A percentile compares a stretch with the other conserved stretches of the same genome.
phyloP scores from a whole-genome alignment of 805 yeast species.

The Saccharomyces mikatae region DNA sequence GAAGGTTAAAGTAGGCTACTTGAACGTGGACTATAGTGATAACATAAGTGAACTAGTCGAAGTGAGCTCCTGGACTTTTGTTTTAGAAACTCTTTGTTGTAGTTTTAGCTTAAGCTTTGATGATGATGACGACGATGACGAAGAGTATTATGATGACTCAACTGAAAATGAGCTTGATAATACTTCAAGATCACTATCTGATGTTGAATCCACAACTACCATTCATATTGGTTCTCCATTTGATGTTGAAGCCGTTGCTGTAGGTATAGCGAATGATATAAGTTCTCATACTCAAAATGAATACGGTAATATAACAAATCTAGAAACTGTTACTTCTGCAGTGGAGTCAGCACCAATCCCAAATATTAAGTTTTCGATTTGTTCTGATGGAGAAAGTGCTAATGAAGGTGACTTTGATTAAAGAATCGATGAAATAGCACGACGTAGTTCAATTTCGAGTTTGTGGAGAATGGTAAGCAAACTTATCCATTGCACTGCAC shows the following conservation, averaged over 20 bases:
- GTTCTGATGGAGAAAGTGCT: not conserved
- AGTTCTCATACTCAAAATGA: too few relatives aligned
- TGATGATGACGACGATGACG: slow-evolving; percentile 22
- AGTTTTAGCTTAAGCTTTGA: slow-evolving; percentile 26
- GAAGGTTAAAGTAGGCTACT: slow-evolving; percentile 28
- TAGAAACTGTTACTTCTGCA: not conserved
- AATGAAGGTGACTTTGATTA: not conserved
- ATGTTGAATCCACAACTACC: slow-evolving; percentile 10
- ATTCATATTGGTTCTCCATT: slow-evolving; percentile 8
- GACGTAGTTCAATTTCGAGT: not conserved
- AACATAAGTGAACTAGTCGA: slow-evolving; percentile 25
- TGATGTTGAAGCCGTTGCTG: not conserved
- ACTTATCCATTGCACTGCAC: not conserved
- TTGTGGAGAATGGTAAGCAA: not conserved
- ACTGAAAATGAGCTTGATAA: not conserved
- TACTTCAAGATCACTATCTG: not conserved
- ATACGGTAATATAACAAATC: not conserved
- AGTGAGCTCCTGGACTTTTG: slow-evolving; percentile 21
- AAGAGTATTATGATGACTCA: slow-evolving; percentile 4
- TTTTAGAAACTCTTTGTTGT: slow-evolving; percentile 26
- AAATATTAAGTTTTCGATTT: not conserved
- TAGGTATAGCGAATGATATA: not conserved
- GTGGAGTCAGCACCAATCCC: not conserved
- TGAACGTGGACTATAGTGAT: slow-evolving; percentile 27
- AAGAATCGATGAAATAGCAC: not conserved